Base-by-base conservation (phyloP, 2,329 filamentous ascomycete genomes). In the Fonsecaea pedrosoi region DNA sequence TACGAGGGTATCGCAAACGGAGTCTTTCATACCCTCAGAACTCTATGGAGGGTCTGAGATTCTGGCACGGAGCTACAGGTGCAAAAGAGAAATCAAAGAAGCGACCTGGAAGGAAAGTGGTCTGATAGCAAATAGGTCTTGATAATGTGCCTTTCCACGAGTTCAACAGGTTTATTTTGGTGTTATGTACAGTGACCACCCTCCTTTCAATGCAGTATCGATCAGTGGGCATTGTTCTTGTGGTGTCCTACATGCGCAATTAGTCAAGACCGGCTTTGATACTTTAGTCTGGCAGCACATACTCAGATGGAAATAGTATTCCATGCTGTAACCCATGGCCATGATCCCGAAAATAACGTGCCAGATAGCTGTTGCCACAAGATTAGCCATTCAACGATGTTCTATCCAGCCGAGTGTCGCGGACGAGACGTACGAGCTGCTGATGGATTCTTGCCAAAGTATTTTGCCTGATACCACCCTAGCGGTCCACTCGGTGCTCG, bases 261-360 rank as follows among this genome's bases (percentile, higher is more conserved):
- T 48, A 70, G 67, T 42, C 32, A 37, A 37, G 7, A 50, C 30
- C 10, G 25, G 21, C 25, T 50, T 45, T n/a, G 34, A 45, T 48
- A 48, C 54, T 15, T 25, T 10, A 21, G 58, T 64, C 63, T 89
- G 92, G 32, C 15, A 54, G 48, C 59, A 89, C 69, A 6, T 69
- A 99, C 95, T 92, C 78, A 99, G 87, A 84, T 99, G 96, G 92
- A 96, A 98, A 88, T 99, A 98, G 90, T 99, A 99, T 85, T 97
- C 94, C 85, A 98, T 92, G 76, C 91, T 91, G 83, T 99, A 99
- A 77, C 95, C 94, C 74, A 98, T 79, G 73, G 88, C 82, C 73
- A 97, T 83, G 70, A 99, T 83, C 78, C 88, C 85, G 74, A 86
- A 89, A 76, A 99, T 90, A 75, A 89, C 86, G 82, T 99, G 95